Evolutionary conservation across 202 grass and related monocot species (phyloP).

Genomic region (Setaria italica): DNA sequence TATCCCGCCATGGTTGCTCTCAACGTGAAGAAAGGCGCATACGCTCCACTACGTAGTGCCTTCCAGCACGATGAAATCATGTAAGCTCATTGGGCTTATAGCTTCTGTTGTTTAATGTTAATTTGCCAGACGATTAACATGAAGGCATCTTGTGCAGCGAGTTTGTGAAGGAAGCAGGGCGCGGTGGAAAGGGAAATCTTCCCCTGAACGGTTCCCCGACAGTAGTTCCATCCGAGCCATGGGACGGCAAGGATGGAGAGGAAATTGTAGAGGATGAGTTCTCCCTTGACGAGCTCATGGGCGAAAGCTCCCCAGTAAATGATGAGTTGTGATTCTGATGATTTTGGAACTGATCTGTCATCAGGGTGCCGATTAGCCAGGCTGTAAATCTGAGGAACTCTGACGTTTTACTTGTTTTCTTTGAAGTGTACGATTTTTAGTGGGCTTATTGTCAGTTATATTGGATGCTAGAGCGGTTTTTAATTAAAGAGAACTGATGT

Average conservation of each 20-base stretch:
- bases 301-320: constrained; percentile 58
- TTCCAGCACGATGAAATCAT: constrained; percentile 80
- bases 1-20: constrained; percentile 98
- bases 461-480: constrained; percentile 18
- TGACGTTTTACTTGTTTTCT: constrained; percentile 38
- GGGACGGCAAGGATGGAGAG: constrained; percentile 95
- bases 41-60: constrained; percentile 81
- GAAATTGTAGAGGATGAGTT: constrained; percentile 96
- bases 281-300: constrained; percentile 94
- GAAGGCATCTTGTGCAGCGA: constrained; percentile 57
- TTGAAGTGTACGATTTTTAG: constrained; percentile 34
- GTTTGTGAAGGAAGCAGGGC: constrained; percentile 92
- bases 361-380: constrained; percentile 23
- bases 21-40: constrained; percentile 90
- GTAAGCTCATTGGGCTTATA: constrained; percentile 53
- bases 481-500: constrained; percentile 9
- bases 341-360: constrained; percentile 25
- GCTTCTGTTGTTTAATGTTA: neutral
- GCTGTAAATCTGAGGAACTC: constrained; percentile 55
- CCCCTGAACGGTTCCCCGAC: constrained; percentile 64
- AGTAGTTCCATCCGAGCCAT: constrained; percentile 72
- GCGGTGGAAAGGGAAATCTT: constrained; percentile 89
- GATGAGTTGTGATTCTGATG: constrained; percentile 82
- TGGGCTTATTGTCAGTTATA: constrained; percentile 30
- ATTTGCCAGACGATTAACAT: neutral